Evolutionary conservation across 139 green algal species (phyloP), one percentile per base, ranked within the genome.

Genomic region (Chlorella sp.): DNA sequence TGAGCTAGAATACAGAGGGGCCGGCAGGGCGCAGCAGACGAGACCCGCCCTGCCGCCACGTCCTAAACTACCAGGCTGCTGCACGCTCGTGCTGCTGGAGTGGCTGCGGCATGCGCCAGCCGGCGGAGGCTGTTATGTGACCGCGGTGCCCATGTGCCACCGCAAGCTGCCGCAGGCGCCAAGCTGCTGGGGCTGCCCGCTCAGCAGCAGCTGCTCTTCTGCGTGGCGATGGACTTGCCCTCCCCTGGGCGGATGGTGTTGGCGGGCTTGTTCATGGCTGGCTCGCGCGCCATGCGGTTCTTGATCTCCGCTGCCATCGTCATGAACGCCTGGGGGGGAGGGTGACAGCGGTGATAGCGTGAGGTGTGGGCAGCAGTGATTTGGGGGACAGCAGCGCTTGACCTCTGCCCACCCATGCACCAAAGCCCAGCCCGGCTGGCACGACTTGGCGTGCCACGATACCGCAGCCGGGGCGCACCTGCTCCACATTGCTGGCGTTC

Each of bases 231-330:
- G 28, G 91, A 83, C 86, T 95, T 94, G 43, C 96, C 96, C 86
- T 97, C 93, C 0, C 94, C 94, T 73, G 94, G 94, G 32, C 91
- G 88, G 86, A 97, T 94, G 30, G 92, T 96, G 58, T 83, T 93
- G n/a, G 90, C 89, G 16, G 90, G 91, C 86, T 93, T 93, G 56
- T 91, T 91, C 43, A 95, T 88, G 64, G 93, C 92, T 17, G 96
- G 96, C 91, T 98, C 94, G 48, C 86, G 94, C 19, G 95, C 95
- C 96, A 98, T 98, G 85, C 96, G 94, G 90, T 98, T 98, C 94
- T 99, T 99, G 92, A 99, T 99, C 89, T 99, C 97, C 67, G 94
- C 96, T 26, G 97, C 97, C 97, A 99, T 99, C 34, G 96, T 99
- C 97, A 99, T 99, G 93, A 99, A 99, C 22, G 97, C 97, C 89